A percentile compares a stretch with the other conserved stretches of the same genome.
phyloP scores from a whole-genome alignment of 257 asterid genomes.

The Fraxinus excelsior region DNA sequence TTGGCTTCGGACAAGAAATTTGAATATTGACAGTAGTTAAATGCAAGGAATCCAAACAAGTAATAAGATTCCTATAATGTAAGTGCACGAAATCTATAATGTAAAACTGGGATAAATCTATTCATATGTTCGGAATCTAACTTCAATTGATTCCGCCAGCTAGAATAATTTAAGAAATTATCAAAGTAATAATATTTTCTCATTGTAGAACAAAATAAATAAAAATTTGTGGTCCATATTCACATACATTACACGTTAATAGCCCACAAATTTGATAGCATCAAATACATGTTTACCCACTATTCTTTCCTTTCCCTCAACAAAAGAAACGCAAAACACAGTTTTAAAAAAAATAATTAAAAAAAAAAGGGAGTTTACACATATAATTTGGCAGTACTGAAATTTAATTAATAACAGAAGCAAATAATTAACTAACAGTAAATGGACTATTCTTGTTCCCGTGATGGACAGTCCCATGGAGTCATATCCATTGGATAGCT shows the following conservation, averaged over 20 bases:
- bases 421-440: too few species aligned
- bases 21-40: neutral
- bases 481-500: slow-evolving; percentile 97
- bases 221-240: neutral
- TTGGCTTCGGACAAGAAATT: neutral
- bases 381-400: neutral
- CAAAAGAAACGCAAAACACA: neutral
- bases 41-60: too few species aligned
- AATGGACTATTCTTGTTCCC: slow-evolving; percentile 17
- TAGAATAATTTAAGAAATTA: too few species aligned
- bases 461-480: slow-evolving; percentile 61
- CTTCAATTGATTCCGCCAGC: too few species aligned
- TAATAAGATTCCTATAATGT: neutral
- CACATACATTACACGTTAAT: neutral
- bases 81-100: neutral
- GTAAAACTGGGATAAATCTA: neutral
- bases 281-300: neutral
- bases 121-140: neutral
- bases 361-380: neutral
- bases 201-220: neutral
- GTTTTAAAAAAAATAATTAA: neutral
- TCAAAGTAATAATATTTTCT: neutral
- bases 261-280: neutral
- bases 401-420: neutral
- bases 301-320: neutral